phyloP scores from a whole-genome alignment of 2,329 filamentous ascomycete species.

The Exophiala xenobiotica region DNA sequence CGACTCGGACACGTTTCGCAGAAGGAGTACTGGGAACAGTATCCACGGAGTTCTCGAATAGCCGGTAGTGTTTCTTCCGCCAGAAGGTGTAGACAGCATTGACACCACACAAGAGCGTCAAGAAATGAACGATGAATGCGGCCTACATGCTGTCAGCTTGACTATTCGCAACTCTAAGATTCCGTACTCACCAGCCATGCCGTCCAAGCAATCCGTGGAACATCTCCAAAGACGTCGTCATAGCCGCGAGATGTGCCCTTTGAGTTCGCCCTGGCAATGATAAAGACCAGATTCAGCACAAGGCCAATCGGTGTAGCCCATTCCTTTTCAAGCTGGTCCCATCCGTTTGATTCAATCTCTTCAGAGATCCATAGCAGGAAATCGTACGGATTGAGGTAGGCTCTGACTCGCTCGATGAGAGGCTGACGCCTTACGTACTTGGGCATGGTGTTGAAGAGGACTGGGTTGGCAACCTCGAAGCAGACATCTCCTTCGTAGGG shows the following conservation, averaged over 20 bases:
- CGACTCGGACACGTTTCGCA: conserved; percentile 81
- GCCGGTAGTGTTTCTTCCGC: conserved; percentile 79
- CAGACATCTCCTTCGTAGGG: conserved; percentile 55
- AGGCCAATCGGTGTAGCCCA: conserved; percentile 76
- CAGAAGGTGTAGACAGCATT: conserved; percentile 83
- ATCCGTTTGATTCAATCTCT: conserved; percentile 86
- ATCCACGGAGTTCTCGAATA: conserved; percentile 87
- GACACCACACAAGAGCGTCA: conserved; percentile 64
- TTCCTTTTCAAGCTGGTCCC: conserved; percentile 73
- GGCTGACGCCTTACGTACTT: conserved; percentile 79
- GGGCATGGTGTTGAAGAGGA: conserved; percentile 56
- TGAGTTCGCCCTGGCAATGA: conserved; percentile 79
- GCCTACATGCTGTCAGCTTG: too few relatives aligned
- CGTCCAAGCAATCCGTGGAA: conserved; percentile 62
- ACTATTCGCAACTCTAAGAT: too few relatives aligned
- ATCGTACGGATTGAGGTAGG: conserved; percentile 82
- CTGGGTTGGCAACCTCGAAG: conserved; percentile 66
- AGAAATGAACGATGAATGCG: conserved; percentile 67
- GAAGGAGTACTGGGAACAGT: conserved; percentile 74
- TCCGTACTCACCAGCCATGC: conserved; percentile 58
- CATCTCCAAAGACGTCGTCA: conserved; percentile 85
- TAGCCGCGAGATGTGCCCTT: conserved; percentile 52
- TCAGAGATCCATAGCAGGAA: conserved; percentile 88
- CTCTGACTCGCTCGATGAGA: conserved; percentile 74
- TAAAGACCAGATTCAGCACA: conserved; percentile 72